Evolutionary conservation across 2,329 filamentous ascomycete genomes (phyloP).

Genomic region (Mollisia scopiformis): DNA sequence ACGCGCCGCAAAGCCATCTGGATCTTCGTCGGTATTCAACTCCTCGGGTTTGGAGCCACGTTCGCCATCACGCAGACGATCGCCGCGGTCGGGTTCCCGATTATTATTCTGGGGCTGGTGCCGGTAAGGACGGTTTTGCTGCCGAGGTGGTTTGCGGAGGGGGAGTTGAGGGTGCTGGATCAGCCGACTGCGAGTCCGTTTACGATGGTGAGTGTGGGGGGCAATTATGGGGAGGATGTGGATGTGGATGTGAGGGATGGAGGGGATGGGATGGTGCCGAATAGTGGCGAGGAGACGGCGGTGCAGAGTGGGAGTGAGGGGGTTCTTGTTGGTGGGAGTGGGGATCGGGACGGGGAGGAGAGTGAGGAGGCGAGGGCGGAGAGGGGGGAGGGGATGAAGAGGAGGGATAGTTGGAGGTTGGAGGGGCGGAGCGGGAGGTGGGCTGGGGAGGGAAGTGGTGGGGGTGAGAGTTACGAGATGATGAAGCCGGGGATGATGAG

Average conservation of each 20-base stretch:
- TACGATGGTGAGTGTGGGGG: conserved; percentile 37
- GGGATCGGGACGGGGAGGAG: no score
- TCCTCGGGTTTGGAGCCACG: conserved; percentile 74
- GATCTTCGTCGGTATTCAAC: conserved; percentile 70
- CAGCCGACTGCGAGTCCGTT: conserved; percentile 66
- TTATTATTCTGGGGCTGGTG: conserved; percentile 33
- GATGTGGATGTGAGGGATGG: conserved; percentile 6
- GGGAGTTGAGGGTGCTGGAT: conserved; percentile 47
- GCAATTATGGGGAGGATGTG: conserved; percentile 40
- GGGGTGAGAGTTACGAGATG: conserved; percentile 29
- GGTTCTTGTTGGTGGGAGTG: conserved; percentile 16
- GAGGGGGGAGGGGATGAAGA: conserved; percentile 22
- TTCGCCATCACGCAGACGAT: conserved; percentile 85
- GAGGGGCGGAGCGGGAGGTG: conserved; percentile 23
- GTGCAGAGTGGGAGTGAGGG: conserved; percentile 17
- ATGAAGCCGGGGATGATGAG: conserved; percentile 29
- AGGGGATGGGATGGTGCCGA: background rate
- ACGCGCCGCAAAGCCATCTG: conserved; percentile 68
- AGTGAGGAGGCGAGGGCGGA: conserved; percentile 29
- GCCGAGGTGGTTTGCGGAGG: conserved; percentile 32
- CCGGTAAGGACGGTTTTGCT: conserved; percentile 42
- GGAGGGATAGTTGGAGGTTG: conserved; percentile 25
- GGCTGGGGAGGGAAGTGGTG: conserved; percentile 17
- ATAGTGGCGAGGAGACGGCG: conserved; percentile 20
- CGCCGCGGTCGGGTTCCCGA: conserved; percentile 78